Evolutionary conservation across 805 yeast genomes (phyloP).

Genomic region (Candida pseudoglaebosa): DNA sequence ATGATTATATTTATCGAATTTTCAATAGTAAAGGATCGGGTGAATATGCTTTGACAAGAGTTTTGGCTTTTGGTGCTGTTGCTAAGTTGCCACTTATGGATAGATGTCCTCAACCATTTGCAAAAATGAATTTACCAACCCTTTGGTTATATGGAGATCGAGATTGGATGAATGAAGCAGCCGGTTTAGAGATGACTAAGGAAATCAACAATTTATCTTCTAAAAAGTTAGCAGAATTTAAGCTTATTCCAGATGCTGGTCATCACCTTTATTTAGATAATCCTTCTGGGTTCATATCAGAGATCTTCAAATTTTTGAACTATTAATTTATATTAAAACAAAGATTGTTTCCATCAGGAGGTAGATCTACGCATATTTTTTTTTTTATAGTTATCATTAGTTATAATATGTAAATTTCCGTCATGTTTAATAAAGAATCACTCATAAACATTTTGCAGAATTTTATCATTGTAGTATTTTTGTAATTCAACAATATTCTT

Average conservation of each 20-base stretch:
- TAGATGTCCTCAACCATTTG: constrained; percentile 40
- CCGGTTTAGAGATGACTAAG: constrained; percentile 45
- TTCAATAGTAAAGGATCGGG: constrained; percentile 60
- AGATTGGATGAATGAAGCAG: constrained; percentile 69
- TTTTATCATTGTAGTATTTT: constrained; percentile 1
- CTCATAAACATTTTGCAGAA: not conserved
- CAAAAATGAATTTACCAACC: constrained; percentile 42
- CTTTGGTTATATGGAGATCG: constrained; percentile 64
- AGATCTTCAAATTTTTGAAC: constrained; percentile 30
- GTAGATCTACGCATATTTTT: no score
- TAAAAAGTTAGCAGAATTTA: constrained; percentile 26
- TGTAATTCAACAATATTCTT: not conserved
- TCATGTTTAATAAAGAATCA: not conserved
- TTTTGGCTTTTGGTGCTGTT: constrained; percentile 57
- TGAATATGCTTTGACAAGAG: constrained; percentile 57
- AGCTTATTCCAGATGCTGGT: constrained; percentile 42
- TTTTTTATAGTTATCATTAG: not conserved
- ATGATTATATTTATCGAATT: constrained; percentile 50
- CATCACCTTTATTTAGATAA: constrained; percentile 56
- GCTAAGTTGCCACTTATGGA: constrained; percentile 55
- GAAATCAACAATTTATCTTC: constrained; percentile 25
- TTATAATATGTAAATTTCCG: not conserved
- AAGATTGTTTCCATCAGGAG: no score
- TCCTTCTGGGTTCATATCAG: constrained; percentile 31
- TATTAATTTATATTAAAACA: not conserved